phyloP scores from a whole-genome alignment of 345 rosid species.

The Erysimum cheiranthoides region DNA sequence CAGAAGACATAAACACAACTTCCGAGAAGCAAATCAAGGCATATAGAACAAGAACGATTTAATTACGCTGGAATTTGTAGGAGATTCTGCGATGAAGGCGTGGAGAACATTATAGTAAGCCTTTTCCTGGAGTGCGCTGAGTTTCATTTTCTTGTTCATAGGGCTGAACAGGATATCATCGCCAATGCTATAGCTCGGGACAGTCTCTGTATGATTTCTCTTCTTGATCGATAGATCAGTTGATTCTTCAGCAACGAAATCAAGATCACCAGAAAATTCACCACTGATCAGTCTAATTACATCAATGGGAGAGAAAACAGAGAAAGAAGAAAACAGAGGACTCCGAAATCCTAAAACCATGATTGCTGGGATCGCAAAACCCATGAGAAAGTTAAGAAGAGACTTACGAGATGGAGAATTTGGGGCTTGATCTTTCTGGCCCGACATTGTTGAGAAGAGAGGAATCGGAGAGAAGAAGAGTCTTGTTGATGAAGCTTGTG shows the following conservation, averaged over 20 bases:
- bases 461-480: constrained; percentile 22
- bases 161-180: background rate
- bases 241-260: constrained; percentile 10
- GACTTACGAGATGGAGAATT: constrained; percentile 7
- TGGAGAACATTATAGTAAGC: constrained; percentile 26
- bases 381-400: background rate
- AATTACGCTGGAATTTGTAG: constrained; percentile 24
- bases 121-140: background rate
- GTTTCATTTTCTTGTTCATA: background rate
- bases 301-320: background rate
- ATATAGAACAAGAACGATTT: constrained; percentile 11
- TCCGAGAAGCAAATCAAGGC: constrained; percentile 6
- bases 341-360: background rate
- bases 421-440: constrained; percentile 7
- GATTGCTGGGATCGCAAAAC: constrained; percentile 1
- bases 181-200: background rate
- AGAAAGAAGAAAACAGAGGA: constrained; percentile 4
- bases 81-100: constrained; percentile 25
- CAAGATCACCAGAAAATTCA: constrained; percentile 28
- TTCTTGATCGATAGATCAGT: constrained; percentile 8
- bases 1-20: constrained; percentile 14
- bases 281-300: background rate
- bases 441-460: constrained; percentile 22
- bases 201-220: constrained; percentile 1
- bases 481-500: constrained; percentile 8